Evolutionary conservation across 108 stramenopile species (phyloP).

Genomic region (Skeletonema marinoi): DNA sequence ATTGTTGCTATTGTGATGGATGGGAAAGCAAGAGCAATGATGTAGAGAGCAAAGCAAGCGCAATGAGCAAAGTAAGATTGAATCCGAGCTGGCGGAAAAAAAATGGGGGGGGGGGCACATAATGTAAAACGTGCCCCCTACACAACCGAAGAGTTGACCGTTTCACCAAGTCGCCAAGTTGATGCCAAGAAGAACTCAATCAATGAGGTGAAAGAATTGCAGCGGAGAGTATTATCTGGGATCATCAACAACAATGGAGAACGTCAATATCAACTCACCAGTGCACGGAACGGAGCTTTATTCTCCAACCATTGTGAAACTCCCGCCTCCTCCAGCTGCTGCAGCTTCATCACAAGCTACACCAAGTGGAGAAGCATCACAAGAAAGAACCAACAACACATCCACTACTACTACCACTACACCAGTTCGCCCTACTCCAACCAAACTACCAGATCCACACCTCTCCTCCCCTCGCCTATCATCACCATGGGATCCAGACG

Average conservation of each 20-base stretch:
- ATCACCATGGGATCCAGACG: slow-evolving; percentile 80
- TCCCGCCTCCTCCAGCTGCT: background rate
- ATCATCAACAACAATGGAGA: background rate
- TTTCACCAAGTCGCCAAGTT: too few species aligned
- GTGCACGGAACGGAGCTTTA: background rate
- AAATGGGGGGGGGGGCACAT: too few species aligned
- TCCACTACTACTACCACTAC: background rate
- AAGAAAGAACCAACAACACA: background rate
- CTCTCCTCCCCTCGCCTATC: slow-evolving; percentile 47
- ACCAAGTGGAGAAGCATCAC: background rate
- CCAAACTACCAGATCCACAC: slow-evolving; percentile 1
- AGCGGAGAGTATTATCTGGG: too few species aligned
- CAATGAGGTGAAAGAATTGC: too few species aligned
- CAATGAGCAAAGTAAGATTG: too few species aligned
- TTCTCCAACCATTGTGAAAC: background rate
- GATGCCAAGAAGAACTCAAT: too few species aligned
- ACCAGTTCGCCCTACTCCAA: background rate
- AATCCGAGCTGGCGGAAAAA: too few species aligned
- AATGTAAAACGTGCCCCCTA: too few species aligned
- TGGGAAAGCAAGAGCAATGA: background rate
- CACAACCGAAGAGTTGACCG: too few species aligned
- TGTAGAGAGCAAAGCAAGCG: too few species aligned
- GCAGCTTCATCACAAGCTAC: background rate
- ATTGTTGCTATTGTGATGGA: background rate
- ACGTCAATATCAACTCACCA: background rate